Evolutionary conservation across 495 filamentous ascomycete genomes (phyloP).

Genomic region (Penicillium psychrofluorescens): DNA sequence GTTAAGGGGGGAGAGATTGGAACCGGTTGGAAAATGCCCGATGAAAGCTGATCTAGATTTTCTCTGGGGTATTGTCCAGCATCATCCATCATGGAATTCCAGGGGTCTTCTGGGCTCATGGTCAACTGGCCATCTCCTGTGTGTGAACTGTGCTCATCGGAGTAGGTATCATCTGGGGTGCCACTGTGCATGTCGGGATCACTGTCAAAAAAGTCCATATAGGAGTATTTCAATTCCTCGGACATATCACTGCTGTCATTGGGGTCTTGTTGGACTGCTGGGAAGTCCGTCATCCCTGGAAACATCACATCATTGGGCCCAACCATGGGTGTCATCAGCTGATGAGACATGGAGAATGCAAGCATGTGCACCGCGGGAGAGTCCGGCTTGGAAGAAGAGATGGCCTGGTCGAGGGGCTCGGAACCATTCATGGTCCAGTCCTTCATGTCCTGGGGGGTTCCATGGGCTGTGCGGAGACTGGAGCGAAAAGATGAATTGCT

Average conservation of each 20-base stretch:
- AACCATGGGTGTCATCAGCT: constrained; percentile 35
- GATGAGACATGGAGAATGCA: constrained; percentile 39
- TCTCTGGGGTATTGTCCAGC: constrained; percentile 29
- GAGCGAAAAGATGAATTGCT: constrained; percentile 39
- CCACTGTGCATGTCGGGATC: constrained; percentile 32
- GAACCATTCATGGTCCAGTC: constrained; percentile 34
- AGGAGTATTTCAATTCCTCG: constrained; percentile 34
- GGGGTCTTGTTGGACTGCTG: constrained; percentile 31
- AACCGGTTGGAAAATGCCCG: constrained; percentile 30
- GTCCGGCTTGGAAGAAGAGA: constrained; percentile 29
- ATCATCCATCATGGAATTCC: constrained; percentile 36
- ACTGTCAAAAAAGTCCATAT: constrained; percentile 40
- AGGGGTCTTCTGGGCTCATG: constrained; percentile 29
- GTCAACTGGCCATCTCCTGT: constrained; percentile 35
- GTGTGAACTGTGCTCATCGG: constrained; percentile 36
- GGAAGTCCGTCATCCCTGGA: constrained; percentile 31
- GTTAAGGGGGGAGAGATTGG: constrained; percentile 41
- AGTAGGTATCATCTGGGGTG: constrained; percentile 36
- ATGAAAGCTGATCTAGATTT: constrained; percentile 29
- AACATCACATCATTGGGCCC: constrained; percentile 42
- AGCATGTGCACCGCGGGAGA: constrained; percentile 41
- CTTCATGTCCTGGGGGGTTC: constrained; percentile 31
- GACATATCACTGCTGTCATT: constrained; percentile 31
- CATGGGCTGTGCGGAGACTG: constrained; percentile 28
- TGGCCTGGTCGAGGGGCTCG: constrained; percentile 33